Evolutionary conservation across 176 grass and related monocot species (phyloP).

Genomic region (Carex parvula): DNA sequence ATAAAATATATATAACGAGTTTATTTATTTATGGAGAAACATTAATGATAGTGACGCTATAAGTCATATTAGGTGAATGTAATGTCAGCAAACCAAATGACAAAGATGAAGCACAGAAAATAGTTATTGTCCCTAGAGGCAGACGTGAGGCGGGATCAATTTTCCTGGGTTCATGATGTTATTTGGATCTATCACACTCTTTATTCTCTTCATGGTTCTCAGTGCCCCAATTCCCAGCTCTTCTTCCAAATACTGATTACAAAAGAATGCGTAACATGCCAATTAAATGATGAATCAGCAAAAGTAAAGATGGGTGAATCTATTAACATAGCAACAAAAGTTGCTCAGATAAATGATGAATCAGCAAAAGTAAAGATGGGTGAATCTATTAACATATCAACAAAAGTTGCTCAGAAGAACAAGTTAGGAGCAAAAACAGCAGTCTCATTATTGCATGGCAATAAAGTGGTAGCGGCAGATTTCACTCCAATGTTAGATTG

Average conservation of each 20-base stretch:
- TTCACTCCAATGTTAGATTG: not conserved
- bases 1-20: not conserved
- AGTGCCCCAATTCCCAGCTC: conserved; percentile 87
- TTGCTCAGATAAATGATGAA: conserved; percentile 1
- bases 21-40: not conserved
- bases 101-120: not conserved
- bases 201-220: conserved; percentile 98
- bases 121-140: conserved; percentile 37
- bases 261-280: not conserved
- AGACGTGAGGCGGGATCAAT: conserved; percentile 88
- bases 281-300: conserved; percentile 10
- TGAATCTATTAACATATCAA: not conserved
- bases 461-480: not conserved
- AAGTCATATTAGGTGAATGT: not conserved
- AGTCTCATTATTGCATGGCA: not conserved
- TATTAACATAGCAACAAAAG: not conserved
- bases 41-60: not conserved
- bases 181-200: conserved; percentile 78
- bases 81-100: not conserved
- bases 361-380: not conserved
- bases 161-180: conserved; percentile 97
- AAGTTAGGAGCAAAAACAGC: not conserved
- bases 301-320: not conserved
- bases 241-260: conserved; percentile 83
- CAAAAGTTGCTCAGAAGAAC: not conserved